These are phyloP conservation scores for Pseudopithomyces chartarum DNA, from an alignment of 2,329 filamentous ascomycete genomes.

Conservation along the genomic window DNA sequence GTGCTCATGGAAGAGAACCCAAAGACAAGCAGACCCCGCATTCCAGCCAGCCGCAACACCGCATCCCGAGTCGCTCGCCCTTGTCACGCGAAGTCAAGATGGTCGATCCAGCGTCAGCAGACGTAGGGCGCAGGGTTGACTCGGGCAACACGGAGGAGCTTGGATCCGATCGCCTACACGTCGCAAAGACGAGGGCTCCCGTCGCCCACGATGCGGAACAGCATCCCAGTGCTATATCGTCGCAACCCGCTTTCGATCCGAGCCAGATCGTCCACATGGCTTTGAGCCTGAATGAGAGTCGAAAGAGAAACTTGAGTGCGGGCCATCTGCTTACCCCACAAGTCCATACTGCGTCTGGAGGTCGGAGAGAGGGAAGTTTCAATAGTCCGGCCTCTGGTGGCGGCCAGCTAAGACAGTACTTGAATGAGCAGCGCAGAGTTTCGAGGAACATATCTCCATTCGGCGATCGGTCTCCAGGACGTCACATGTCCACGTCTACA, in stretches of 20 bases:
- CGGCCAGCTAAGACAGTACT: conserved; percentile 68
- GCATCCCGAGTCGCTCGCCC: conserved; percentile 23
- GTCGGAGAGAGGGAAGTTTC: conserved; percentile 46
- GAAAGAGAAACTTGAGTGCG: conserved; percentile 65
- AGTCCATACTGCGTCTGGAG: conserved; percentile 54
- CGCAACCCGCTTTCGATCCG: conserved; percentile 71
- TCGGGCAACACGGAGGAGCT: conserved; percentile 12
- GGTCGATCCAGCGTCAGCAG: conserved; percentile 12
- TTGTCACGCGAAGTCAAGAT: conserved; percentile 23
- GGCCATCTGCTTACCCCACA: conserved; percentile 57
- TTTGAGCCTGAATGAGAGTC: conserved; percentile 82
- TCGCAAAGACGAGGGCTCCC: conserved; percentile 24
- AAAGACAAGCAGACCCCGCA: conserved; percentile 47
- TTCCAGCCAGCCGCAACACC: conserved; percentile 25
- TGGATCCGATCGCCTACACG: conserved; percentile 17
- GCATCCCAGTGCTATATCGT: conserved; percentile 13
- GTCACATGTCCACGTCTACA: conserved; percentile 35
- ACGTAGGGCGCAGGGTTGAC: conserved; percentile 8
- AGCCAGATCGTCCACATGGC: conserved; percentile 93
- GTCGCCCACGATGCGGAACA: conserved; percentile 12
- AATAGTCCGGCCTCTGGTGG: conserved; percentile 49
- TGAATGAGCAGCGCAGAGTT: conserved; percentile 71
- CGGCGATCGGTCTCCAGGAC: conserved; percentile 42
- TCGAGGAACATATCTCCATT: conserved; percentile 67
- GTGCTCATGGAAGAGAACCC: conserved; percentile 32